Evolutionary conservation across 2,329 filamentous ascomycete species (phyloP).

Genomic region (Fusarium euwallaceae): DNA sequence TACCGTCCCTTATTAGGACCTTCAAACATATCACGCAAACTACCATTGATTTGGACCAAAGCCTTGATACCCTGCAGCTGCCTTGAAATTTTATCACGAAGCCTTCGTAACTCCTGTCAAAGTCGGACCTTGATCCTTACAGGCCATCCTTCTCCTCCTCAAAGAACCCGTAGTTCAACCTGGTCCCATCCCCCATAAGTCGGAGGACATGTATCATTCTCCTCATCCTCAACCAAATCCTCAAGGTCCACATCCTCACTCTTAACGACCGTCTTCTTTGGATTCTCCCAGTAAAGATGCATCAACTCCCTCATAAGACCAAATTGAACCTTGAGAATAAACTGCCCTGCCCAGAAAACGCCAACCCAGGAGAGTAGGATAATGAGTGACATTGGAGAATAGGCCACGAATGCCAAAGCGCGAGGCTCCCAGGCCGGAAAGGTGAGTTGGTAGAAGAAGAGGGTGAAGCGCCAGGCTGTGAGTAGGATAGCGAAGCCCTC

Average conservation of each 20-base stretch:
- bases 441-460: background rate
- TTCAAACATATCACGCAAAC: too few relatives aligned
- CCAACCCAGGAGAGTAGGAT: background rate
- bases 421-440: background rate
- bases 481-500: background rate
- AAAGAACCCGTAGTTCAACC: background rate
- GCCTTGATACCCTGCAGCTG: too few relatives aligned
- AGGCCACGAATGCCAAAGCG: fast-evolving
- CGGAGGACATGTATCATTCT: background rate
- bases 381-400: background rate
- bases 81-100: too few relatives aligned
- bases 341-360: background rate
- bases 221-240: background rate
- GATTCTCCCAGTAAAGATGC: background rate
- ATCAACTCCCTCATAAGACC: background rate
- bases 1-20: too few relatives aligned
- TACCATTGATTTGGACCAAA: too few relatives aligned
- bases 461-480: background rate
- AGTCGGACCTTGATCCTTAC: too few relatives aligned
- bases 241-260: background rate
- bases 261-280: background rate
- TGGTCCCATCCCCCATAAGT: background rate
- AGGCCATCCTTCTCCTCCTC: background rate
- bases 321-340: background rate
- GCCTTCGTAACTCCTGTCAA: too few relatives aligned